Evolutionary conservation across 192 early-diverging fungal species (phyloP), one percentile per base, ranked within the genome.

Genomic region (Paraglomus brasilianum): DNA sequence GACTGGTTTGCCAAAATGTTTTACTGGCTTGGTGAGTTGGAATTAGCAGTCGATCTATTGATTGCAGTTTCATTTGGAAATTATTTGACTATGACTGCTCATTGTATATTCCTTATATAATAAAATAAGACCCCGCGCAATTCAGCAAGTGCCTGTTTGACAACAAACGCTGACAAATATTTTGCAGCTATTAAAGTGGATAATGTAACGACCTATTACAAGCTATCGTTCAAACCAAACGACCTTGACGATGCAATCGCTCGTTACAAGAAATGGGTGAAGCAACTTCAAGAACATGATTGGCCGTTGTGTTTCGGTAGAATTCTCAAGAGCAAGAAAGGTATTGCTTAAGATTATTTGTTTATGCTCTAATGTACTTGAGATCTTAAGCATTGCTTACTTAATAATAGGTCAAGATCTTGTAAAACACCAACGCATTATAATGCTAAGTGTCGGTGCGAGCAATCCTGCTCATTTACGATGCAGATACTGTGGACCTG

Each of bases 271-370:
- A 73, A 77, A 44, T 96, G 95, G 95, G 82, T 86, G 71, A 77
- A 83, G 6, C 76, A 83, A 17, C 73, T 96, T 58, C 73, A 88
- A 14, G 75, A 82, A 43, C 81, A 83, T 30, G 92, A 96, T 73
- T 96, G 93, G 92, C 93, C 91, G 0, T 77, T 86, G 21, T 92
- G 96, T 44, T 96, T 95, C 82, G 92, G 89, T 14, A 72, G 75
- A 19, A 60, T 70, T 17, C 88, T 81, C 68, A 61, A 72, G 47
- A 68, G 63, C 10, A 45, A 72, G 44, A 36, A 13, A 21, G 66
- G 30, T 55, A 69, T 36, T 52, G 64, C 40, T 22, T 65, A 39
- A 43, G 5, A 40, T 36, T 66, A 39, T 39, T 47, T 8, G 1
- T 64, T 15, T 10, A 4, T n/a, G 13, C 42, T 22, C 10, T 14